A percentile compares a stretch with the other conserved stretches of the same genome.
Conservation (phyloP, 192 early-diverging fungal genomes). For the Borealophlyctis nickersoniae region DNA sequence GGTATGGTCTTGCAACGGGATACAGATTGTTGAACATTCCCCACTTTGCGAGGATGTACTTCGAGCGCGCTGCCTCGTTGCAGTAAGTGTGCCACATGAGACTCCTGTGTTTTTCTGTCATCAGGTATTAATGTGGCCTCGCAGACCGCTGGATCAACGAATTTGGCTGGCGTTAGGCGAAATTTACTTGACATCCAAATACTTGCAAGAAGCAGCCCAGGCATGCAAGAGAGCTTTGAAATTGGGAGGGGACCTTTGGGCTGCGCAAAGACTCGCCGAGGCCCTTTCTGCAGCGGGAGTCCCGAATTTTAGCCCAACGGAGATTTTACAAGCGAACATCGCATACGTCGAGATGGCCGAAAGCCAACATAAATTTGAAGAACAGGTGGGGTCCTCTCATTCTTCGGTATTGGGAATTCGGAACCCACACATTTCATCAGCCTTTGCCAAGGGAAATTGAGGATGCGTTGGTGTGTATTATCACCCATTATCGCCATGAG, state of each 20-base stretch:
- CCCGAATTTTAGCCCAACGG: no score
- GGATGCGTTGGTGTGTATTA: background rate
- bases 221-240: background rate
- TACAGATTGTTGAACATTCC: constrained; percentile 84
- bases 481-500: background rate
- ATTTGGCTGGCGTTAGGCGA: background rate
- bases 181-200: background rate
- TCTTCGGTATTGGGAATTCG: background rate
- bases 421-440: background rate
- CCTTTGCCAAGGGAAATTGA: background rate
- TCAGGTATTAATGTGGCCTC: background rate
- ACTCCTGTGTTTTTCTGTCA: no score
- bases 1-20: constrained; percentile 88
- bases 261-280: no score
- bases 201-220: background rate
- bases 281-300: no score
- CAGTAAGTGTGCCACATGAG: constrained; percentile 28
- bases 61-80: constrained; percentile 67
- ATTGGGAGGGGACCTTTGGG: no score
- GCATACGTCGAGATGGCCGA: no score
- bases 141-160: background rate
- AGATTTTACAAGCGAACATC: no score
- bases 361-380: no score
- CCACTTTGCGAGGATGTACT: constrained; percentile 80
- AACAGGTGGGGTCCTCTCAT: background rate